Evolutionary conservation across 2,329 filamentous ascomycete genomes (phyloP).

Genomic region (Coniochaeta hoffmannii): DNA sequence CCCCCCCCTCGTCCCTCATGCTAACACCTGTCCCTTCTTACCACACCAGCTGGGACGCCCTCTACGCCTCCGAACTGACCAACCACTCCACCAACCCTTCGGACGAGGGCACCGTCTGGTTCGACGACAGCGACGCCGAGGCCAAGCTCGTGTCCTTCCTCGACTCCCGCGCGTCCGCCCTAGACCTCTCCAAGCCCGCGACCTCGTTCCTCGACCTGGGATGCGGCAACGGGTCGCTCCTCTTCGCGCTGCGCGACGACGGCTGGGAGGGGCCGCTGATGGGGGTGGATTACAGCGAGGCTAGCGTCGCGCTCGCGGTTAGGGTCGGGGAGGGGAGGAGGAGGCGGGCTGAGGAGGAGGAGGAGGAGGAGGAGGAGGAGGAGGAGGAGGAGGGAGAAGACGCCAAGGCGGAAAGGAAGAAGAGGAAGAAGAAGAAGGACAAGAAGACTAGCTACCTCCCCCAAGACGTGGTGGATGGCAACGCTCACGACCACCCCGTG

Average conservation of each 20-base stretch:
- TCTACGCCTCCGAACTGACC: constrained; percentile 63
- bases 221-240: constrained; percentile 86
- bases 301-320: constrained; percentile 66
- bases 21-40: background rate
- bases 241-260: constrained; percentile 68
- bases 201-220: constrained; percentile 76
- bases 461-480: constrained; percentile 4
- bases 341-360: constrained; percentile 7
- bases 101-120: constrained; percentile 91
- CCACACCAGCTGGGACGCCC: constrained; percentile 63
- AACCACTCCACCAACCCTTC: constrained; percentile 66
- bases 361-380: constrained; percentile 17
- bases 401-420: background rate
- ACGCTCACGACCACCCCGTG: background rate
- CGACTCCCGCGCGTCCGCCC: constrained; percentile 22
- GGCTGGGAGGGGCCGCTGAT: constrained; percentile 63
- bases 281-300: constrained; percentile 79
- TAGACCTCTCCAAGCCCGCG: constrained; percentile 18
- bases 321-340: constrained; percentile 42
- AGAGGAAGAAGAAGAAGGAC: constrained; percentile 1
- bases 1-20: constrained; percentile 1
- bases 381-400: constrained; percentile 15
- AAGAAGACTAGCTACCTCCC: no score
- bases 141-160: constrained; percentile 69
- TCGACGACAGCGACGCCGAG: constrained; percentile 86